These are phyloP conservation scores for Acanthamoeba rhysodes DNA, from an alignment of 208 protist genomes.

Conservation along the genomic window DNA sequence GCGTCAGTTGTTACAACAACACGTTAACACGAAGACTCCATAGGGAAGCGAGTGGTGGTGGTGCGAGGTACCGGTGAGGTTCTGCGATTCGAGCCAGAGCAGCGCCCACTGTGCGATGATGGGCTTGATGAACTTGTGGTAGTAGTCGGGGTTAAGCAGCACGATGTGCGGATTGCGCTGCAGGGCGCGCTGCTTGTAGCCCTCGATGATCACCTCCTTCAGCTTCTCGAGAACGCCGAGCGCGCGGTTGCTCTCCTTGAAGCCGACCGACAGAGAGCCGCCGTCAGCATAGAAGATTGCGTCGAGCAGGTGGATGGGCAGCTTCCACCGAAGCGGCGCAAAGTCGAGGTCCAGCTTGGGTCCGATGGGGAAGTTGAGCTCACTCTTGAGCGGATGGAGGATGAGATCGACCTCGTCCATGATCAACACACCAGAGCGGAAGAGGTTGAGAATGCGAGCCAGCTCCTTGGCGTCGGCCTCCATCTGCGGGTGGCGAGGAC, in stretches of 20 bases:
- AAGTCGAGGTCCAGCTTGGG: conserved; percentile 94
- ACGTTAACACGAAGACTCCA: background rate
- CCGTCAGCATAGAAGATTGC: conserved; percentile 92
- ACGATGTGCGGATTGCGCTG: conserved; percentile 95
- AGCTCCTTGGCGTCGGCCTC: conserved; percentile 78
- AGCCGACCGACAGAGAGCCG: conserved; percentile 75
- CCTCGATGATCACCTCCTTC: conserved; percentile 87
- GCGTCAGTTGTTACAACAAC: background rate
- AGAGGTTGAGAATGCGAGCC: conserved; percentile 92
- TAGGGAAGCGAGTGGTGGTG: background rate
- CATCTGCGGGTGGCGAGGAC: conserved; percentile 61
- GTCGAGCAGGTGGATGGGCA: conserved; percentile 96
- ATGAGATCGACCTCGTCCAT: conserved; percentile 96
- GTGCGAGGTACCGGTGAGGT: conserved; percentile 59
- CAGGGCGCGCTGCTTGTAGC: conserved; percentile 89
- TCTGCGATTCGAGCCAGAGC: conserved; percentile 91
- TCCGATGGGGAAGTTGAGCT: conserved; percentile 98
- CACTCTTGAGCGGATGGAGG: conserved; percentile 96
- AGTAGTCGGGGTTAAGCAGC: conserved; percentile 94
- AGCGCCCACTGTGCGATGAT: conserved; percentile 93
- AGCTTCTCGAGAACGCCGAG: conserved; percentile 68
- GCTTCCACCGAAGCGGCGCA: conserved; percentile 93
- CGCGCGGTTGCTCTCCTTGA: conserved; percentile 77
- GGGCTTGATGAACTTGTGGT: conserved; percentile 92
- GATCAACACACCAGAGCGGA: conserved; percentile 93